Conservation (phyloP, 1,284 basidiomycete species). For the Taiwanofungus camphoratus region DNA sequence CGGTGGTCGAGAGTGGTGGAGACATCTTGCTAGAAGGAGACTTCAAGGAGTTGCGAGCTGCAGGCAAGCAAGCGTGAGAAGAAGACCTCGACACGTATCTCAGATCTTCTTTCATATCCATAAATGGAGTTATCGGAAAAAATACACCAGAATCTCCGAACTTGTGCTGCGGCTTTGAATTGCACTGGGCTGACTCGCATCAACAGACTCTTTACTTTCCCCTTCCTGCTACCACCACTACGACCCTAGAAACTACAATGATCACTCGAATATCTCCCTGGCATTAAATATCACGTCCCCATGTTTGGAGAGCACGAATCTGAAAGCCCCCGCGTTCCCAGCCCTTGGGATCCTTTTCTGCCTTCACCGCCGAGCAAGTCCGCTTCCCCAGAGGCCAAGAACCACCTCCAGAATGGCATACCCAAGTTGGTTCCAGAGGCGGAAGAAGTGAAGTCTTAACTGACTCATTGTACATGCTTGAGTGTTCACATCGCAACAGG, state of each 20-base stretch:
- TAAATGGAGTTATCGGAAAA: no score
- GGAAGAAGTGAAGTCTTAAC: constrained; percentile 62
- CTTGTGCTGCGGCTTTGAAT: no score
- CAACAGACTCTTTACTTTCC: neutral
- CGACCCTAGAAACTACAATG: constrained; percentile 34
- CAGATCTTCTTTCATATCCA: no score
- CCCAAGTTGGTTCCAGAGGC: constrained; percentile 70
- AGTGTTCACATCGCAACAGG: constrained; percentile 33
- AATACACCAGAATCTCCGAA: no score
- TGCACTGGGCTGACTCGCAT: neutral
- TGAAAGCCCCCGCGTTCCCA: constrained; percentile 69
- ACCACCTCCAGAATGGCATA: constrained; percentile 23
- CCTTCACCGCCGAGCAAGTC: constrained; percentile 40
- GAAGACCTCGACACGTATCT: no score
- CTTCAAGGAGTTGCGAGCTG: no score
- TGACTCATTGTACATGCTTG: constrained; percentile 9
- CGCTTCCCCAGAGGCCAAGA: constrained; percentile 24
- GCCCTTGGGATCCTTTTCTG: constrained; percentile 74
- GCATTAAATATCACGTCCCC: constrained; percentile 8
- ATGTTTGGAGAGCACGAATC: constrained; percentile 81
- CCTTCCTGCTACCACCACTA: constrained; percentile 7
- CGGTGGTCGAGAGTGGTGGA: constrained; percentile 10
- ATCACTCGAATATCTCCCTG: constrained; percentile 55
- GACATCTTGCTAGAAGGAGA: no score
- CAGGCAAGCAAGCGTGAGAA: no score